These are phyloP conservation scores for Sugiyamaella mastotermitis DNA, from an alignment of 805 yeast genomes.

Conservation along the genomic window DNA sequence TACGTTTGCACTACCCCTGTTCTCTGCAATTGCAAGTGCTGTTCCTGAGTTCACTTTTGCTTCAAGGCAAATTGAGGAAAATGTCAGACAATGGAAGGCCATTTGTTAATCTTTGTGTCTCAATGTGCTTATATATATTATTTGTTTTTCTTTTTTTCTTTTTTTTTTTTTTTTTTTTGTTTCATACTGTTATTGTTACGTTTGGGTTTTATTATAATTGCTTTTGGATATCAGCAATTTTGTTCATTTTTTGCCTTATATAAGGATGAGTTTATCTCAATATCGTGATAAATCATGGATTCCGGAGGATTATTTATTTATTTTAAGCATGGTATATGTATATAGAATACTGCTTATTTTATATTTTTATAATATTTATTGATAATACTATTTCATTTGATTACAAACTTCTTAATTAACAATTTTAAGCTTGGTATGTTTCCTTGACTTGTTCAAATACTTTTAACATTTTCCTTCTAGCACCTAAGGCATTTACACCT, in stretches of 20 bases:
- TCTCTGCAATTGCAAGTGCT: slow-evolving; percentile 52
- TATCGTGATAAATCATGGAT: no score
- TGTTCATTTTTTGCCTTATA: no score
- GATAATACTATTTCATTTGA: not conserved
- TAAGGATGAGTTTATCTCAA: no score
- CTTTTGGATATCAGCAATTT: no score
- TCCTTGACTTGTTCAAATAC: slow-evolving; percentile 81
- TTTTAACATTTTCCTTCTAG: slow-evolving; percentile 86
- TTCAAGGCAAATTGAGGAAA: slow-evolving; percentile 19
- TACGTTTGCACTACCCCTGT: slow-evolving; percentile 74
- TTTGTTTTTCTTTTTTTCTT: no score
- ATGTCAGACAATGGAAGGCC: slow-evolving; percentile 12
- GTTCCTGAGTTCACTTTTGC: slow-evolving; percentile 40
- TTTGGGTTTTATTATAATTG: no score
- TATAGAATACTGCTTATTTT: no score
- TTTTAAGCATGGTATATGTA: not conserved
- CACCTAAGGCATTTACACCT: slow-evolving; percentile 94
- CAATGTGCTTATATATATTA: no score
- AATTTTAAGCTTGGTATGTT: slow-evolving; percentile 33
- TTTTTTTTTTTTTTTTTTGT: no score
- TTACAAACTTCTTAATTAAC: slow-evolving; percentile 2
- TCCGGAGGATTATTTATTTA: no score
- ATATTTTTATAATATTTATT: not conserved
- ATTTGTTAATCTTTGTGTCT: no score
- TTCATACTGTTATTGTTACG: no score